Evolutionary conservation across 805 yeast genomes (phyloP), one percentile per base, ranked within the genome.

Genomic region (Kazachstania viticola): DNA sequence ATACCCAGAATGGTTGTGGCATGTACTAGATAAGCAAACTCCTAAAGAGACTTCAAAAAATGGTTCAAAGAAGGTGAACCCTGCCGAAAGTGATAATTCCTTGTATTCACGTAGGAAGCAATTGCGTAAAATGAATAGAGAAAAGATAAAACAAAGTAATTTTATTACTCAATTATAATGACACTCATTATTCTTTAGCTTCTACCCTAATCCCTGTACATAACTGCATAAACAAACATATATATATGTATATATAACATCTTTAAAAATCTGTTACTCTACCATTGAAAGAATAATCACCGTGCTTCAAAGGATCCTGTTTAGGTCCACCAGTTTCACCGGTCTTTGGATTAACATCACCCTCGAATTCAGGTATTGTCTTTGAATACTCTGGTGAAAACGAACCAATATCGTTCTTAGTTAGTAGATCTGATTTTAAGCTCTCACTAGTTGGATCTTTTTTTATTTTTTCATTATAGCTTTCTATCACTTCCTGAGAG

Each of bases 281-380:
- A 0, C 98, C 98, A 50, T 91, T 88, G 56, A 79, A 91, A 7
- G 95, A 78, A 73, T 93, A 91, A 47, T 87, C 97, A 13, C 85
- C 85, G 46, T 83, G 88, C 46, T 75, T 73, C 41, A 84, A 65
- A 1, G 98, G 98, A 50, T 91, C 96, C 56, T 91, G 97, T 50
- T 91, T 91, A 17, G 98, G 98, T 0, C 98, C 98, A 29, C 95
- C 95, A 15, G 79, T 66, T 58, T 91, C 98, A 3, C 98, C 98
- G 1, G 98, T 91, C 36, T 64, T 69, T 0, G 98, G 98, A 51
- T 91, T 91, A 13, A 68, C 74, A 39, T 85, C 87, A 1, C 98
- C 98, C 57, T 87, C 95, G 51, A 91, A 91, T 49, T 91, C 98
- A 2, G 95, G 94, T 33, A 85, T 77, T 3, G 85, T 77, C 54